Evolutionary conservation across 2,329 filamentous ascomycete species (phyloP).

Genomic region (Madurella fahalii): DNA sequence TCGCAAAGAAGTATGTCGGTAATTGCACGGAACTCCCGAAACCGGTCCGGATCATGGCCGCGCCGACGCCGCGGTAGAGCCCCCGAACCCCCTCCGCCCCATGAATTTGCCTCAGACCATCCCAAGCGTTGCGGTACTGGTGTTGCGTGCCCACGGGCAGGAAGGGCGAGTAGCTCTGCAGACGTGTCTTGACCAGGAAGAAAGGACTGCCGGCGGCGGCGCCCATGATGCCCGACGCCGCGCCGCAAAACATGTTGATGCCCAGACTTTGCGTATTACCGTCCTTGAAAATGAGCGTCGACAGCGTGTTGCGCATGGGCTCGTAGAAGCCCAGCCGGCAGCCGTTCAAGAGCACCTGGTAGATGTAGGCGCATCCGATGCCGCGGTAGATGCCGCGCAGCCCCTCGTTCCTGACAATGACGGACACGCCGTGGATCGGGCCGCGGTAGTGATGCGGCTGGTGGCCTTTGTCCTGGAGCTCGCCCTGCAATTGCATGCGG

Average conservation of each 20-base stretch:
- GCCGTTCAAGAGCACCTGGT: slow-evolving; percentile 94
- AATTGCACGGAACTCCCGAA: slow-evolving; percentile 95
- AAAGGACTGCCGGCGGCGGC: slow-evolving; percentile 93
- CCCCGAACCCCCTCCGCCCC: slow-evolving; percentile 70
- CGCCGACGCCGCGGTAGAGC: slow-evolving; percentile 83
- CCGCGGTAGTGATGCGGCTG: slow-evolving; percentile 87
- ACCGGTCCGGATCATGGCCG: slow-evolving; percentile 92
- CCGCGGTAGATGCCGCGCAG: slow-evolving; percentile 81
- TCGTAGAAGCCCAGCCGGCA: slow-evolving; percentile 98
- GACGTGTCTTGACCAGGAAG: slow-evolving; percentile 93
- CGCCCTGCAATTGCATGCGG: slow-evolving; percentile 92
- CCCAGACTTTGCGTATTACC: slow-evolving; percentile 74
- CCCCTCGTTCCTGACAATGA: slow-evolving; percentile 90
- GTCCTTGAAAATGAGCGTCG: slow-evolving; percentile 67
- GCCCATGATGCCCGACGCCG: slow-evolving; percentile 82
- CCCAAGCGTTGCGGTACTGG: slow-evolving; percentile 77
- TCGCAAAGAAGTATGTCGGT: slow-evolving; percentile 97
- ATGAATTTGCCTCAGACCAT: slow-evolving; percentile 81
- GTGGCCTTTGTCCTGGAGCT: slow-evolving; percentile 81
- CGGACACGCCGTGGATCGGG: slow-evolving; percentile 83
- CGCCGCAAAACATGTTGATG: slow-evolving; percentile 92
- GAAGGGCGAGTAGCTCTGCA: slow-evolving; percentile 91
- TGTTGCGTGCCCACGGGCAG: slow-evolving; percentile 97
- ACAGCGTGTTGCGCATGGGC: slow-evolving; percentile 72
- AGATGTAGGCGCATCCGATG: slow-evolving; percentile 87